Percentiles rank a stretch among this genome's conserved stretches.
These are phyloP conservation scores for Marvania coccoides DNA, from an alignment of 139 green algal genomes.

Conservation along the genomic window DNA sequence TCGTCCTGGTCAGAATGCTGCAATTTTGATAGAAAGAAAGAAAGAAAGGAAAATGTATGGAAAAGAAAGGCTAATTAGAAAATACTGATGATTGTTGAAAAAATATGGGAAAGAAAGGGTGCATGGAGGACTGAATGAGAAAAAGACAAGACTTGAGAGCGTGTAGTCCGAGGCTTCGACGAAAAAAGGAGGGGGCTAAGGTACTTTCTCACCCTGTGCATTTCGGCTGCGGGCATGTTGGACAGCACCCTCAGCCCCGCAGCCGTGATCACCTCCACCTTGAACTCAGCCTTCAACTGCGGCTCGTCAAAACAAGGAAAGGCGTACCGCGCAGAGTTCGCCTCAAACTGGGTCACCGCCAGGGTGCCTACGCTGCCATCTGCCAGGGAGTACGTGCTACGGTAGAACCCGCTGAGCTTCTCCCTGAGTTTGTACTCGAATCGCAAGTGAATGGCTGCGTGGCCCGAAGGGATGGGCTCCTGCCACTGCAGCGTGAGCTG, in stretches of 20 bases:
- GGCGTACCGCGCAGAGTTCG: slow-evolving; percentile 56
- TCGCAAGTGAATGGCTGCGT: slow-evolving; percentile 21
- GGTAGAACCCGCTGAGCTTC: slow-evolving; percentile 59
- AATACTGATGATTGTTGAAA: too few species aligned
- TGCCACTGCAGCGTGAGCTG: slow-evolving; percentile 32
- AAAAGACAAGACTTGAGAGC: too few species aligned
- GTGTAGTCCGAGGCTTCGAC: too few species aligned
- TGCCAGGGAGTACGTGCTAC: slow-evolving; percentile 22
- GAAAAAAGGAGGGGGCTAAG: neutral
- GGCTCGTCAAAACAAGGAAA: slow-evolving; percentile 95
- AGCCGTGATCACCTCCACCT: slow-evolving; percentile 24
- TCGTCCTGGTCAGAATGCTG: neutral
- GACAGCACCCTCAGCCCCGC: slow-evolving; percentile 44
- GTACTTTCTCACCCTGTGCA: slow-evolving; percentile 2
- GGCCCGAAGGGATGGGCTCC: neutral
- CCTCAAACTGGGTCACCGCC: slow-evolving; percentile 76
- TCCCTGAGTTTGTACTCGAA: slow-evolving; percentile 55
- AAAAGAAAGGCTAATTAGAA: too few species aligned
- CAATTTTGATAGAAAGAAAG: slow-evolving; percentile 1
- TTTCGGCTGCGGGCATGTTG: slow-evolving; percentile 58
- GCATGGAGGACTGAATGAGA: too few species aligned
- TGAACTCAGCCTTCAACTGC: slow-evolving; percentile 65
- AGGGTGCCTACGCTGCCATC: slow-evolving; percentile 32
- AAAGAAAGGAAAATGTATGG: too few species aligned
- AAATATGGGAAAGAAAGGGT: slow-evolving; percentile 14